Evolutionary conservation across 805 yeast species (phyloP), one percentile per base, ranked within the genome.

Genomic region (Jamesozyma jinghongensis): DNA sequence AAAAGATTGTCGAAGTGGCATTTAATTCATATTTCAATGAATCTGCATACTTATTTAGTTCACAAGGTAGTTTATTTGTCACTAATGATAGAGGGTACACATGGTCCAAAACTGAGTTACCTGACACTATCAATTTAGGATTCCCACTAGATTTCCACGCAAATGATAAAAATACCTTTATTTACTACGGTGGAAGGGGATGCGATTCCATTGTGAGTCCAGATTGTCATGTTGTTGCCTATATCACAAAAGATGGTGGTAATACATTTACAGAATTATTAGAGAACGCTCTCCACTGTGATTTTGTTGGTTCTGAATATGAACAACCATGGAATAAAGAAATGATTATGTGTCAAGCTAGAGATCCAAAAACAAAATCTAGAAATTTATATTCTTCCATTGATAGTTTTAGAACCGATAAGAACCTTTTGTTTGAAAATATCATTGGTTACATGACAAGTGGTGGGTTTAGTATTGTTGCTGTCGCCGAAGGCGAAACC

Each of bases 401-500:
- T 1, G 79, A 85, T 53, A 70, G 63, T 49, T 81, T 79, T 57
- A 48, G 62, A 18, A 49, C 53, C 4, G 65, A 62, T 10, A 61
- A 66, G 4, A 59, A 52, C 12, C 66, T 61, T 0, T 53, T 74
- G 3, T 75, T 81, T 51, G 76, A 75, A 2, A 63, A 71, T 37
- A 75, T 83, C 28, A 73, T 82, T 33, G 96, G 94, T 0, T 79
- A 77, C 49, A 86, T 92, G 16, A 67, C 77, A 27, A 75, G 79
- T 16, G 82, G 83, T 19, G 79, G 75, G 22, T 90, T 74, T 52
- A 65, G 84, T 19, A 74, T 90, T 22, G 87, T 81, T 38, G 96
- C 95, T 1, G 64, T 74, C 3, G 62, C 73, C 26, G 62, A 65
- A 13, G 74, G 67, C 12, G 74, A 73, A 19, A 67, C 68, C 2